A percentile compares a stretch with the other conserved stretches of the same genome.
These are phyloP conservation scores for Kodamaea neixiangensis DNA, from an alignment of 805 yeast genomes.

Conservation along the genomic window DNA sequence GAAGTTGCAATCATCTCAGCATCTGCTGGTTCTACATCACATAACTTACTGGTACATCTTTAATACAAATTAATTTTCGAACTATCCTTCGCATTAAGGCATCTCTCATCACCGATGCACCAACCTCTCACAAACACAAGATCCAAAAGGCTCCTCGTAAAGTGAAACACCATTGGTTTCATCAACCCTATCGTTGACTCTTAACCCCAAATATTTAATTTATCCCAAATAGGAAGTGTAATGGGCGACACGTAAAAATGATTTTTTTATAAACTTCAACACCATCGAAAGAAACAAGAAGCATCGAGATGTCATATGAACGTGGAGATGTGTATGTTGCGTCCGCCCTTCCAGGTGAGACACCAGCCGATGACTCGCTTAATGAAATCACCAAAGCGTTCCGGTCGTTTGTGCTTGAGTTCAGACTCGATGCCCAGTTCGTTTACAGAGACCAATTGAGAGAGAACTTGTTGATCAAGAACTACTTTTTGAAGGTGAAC, in stretches of 20 bases:
- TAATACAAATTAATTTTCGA: too few species aligned
- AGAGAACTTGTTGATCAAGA: constrained; percentile 77
- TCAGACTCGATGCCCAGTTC: constrained; percentile 78
- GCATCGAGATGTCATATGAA: constrained; percentile 62
- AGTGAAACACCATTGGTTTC: not conserved
- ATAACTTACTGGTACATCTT: too few species aligned
- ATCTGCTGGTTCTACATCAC: too few species aligned
- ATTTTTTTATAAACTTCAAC: not conserved
- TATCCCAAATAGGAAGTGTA: constrained; percentile 18
- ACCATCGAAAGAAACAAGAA: not conserved
- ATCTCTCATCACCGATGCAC: too few species aligned
- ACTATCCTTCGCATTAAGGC: too few species aligned
- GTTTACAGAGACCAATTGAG: constrained; percentile 89
- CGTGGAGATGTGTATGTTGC: constrained; percentile 74
- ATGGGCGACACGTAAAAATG: constrained; percentile 10
- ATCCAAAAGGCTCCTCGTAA: too few species aligned
- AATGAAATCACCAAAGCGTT: constrained; percentile 77
- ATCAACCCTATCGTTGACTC: not conserved
- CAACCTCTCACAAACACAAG: too few species aligned
- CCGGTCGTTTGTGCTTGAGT: constrained; percentile 79
- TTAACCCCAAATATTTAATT: constrained; percentile 11
- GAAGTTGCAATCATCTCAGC: too few species aligned
- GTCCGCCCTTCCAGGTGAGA: constrained; percentile 84
- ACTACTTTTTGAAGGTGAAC: constrained; percentile 71
- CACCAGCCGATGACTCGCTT: constrained; percentile 60